Evolutionary conservation across 108 stramenopile genomes (phyloP).

Genomic region (Skeletonema tropicum): DNA sequence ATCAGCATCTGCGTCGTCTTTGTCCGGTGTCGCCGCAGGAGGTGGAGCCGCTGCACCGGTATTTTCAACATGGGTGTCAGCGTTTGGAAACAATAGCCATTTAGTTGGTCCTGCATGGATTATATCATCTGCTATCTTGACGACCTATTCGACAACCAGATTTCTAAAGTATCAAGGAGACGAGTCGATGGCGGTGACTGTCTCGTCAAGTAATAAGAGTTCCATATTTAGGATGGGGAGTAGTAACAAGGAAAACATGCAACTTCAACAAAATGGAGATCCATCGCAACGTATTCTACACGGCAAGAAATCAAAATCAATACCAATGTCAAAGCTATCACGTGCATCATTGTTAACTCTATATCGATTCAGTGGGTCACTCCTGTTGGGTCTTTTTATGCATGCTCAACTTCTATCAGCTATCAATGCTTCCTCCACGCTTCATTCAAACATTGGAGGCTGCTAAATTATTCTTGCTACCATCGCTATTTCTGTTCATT

Average conservation of each 20-base stretch:
- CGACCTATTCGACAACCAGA: conserved; percentile 76
- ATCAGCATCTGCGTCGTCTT: conserved; percentile 9
- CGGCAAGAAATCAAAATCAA: conserved; percentile 16
- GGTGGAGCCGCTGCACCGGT: conserved; percentile 14
- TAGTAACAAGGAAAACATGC: not conserved
- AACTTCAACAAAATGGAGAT: conserved; percentile 3
- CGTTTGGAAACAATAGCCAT: conserved; percentile 36
- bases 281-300: not conserved
- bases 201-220: not conserved
- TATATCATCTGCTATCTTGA: conserved; percentile 67
- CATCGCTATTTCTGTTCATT: conserved; percentile 68
- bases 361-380: conserved; percentile 73
- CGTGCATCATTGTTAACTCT: conserved; percentile 69
- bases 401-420: conserved; percentile 58
- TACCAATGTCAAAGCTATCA: conserved; percentile 31
- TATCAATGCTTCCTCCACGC: conserved; percentile 36
- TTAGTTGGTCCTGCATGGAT: conserved; percentile 70
- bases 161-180: conserved; percentile 66
- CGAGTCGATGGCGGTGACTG: not conserved
- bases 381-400: conserved; percentile 62
- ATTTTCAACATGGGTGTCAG: conserved; percentile 26
- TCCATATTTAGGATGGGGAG: not conserved
- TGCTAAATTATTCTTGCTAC: conserved; percentile 55
- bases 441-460: conserved; percentile 49
- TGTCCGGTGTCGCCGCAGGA: conserved; percentile 11